These are phyloP conservation scores for Antarctomyces pellizariae DNA, from an alignment of 495 filamentous ascomycete genomes.

Conservation along the genomic window DNA sequence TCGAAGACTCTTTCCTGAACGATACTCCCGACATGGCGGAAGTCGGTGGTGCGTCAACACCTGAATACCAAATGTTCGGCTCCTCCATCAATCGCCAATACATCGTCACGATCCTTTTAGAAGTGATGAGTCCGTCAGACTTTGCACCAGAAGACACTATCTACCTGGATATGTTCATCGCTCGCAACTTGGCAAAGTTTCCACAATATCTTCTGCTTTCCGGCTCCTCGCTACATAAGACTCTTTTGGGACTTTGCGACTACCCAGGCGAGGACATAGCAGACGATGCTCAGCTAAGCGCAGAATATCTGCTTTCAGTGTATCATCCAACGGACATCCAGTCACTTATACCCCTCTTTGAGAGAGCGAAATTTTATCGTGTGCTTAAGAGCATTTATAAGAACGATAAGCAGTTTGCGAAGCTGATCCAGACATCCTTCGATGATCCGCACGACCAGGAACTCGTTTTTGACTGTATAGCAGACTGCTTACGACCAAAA, in stretches of 20 bases:
- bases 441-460: conserved; percentile 59
- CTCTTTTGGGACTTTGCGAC: conserved; percentile 61
- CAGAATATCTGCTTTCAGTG: conserved; percentile 80
- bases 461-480: conserved; percentile 53
- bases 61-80: conserved; percentile 39
- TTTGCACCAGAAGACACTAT: conserved; percentile 69
- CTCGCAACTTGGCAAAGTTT: conserved; percentile 87
- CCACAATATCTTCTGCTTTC: conserved; percentile 84
- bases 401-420: conserved; percentile 55
- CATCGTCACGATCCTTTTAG: conserved; percentile 66
- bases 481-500: conserved; percentile 53
- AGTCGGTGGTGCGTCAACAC: conserved; percentile 24
- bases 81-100: conserved; percentile 73
- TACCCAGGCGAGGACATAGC: conserved; percentile 61
- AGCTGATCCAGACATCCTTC: conserved; percentile 60
- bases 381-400: conserved; percentile 79
- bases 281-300: conserved; percentile 86
- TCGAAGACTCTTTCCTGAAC: conserved; percentile 86
- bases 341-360: conserved; percentile 50
- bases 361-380: conserved; percentile 69
- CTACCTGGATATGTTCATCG: conserved; percentile 94
- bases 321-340: conserved; percentile 74
- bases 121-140: conserved; percentile 53
- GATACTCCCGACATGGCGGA: conserved; percentile 33
- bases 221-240: conserved; percentile 58